A percentile compares a stretch with the other conserved stretches of the same genome.
Conservation (phyloP, 23 red algal species). For the Pyropia yezoensis region DNA sequence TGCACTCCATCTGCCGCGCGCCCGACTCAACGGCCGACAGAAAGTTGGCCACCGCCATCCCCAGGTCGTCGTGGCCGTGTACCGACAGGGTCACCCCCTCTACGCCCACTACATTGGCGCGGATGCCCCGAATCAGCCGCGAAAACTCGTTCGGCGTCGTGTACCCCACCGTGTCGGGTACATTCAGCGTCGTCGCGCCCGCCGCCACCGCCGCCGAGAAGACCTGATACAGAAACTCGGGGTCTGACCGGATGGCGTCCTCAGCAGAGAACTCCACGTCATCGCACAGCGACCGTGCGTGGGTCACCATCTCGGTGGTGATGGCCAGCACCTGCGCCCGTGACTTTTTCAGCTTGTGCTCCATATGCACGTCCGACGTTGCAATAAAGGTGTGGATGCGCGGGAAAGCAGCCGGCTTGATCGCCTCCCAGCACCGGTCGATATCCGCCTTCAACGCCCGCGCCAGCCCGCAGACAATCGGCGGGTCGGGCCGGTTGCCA, state of each 20-base stretch:
- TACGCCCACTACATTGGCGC: slow-evolving; percentile 64
- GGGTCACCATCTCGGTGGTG: slow-evolving; percentile 68
- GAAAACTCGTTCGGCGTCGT: slow-evolving; percentile 81
- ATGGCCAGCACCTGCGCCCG: slow-evolving; percentile 81
- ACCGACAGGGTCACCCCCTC: slow-evolving; percentile 86
- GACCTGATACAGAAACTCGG: slow-evolving; percentile 81
- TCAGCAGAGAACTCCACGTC: slow-evolving; percentile 99
- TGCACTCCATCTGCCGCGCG: slow-evolving; percentile 92
- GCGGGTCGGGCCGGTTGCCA: slow-evolving; percentile 70
- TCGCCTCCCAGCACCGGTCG: slow-evolving; percentile 83
- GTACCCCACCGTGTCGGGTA: slow-evolving; percentile 96
- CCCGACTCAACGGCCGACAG: slow-evolving; percentile 79
- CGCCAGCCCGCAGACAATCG: slow-evolving; percentile 97
- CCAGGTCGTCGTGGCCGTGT: slow-evolving; percentile 98
- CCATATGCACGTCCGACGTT: slow-evolving; percentile 96
- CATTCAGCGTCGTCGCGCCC: slow-evolving; percentile 95
- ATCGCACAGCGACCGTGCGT: slow-evolving; percentile 90
- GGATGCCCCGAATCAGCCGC: slow-evolving; percentile 55
- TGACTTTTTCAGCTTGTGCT: slow-evolving; percentile 90
- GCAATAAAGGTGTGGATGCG: slow-evolving; percentile 99
- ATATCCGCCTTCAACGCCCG: slow-evolving; percentile 76
- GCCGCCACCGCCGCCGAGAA: slow-evolving; percentile 79
- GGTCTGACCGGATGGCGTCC: slow-evolving; percentile 93
- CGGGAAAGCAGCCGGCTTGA: slow-evolving; percentile 90
- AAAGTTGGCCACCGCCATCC: slow-evolving; percentile 98